Evolutionary conservation across 805 yeast genomes (phyloP).

Genomic region (Pichia membranifaciens): DNA sequence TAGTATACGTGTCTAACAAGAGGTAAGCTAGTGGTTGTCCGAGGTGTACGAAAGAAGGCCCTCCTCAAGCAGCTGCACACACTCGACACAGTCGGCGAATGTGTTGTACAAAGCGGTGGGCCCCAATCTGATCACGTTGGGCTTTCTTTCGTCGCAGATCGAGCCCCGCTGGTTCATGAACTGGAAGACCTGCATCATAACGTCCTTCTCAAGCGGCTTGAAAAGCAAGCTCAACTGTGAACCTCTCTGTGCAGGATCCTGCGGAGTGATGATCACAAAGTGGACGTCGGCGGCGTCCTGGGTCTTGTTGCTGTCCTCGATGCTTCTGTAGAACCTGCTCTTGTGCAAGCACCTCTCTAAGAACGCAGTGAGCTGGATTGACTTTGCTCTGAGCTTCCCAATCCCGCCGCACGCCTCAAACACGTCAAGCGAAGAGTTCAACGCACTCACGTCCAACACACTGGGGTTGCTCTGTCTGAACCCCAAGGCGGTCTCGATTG

Average conservation of each 20-base stretch:
- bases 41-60: slow-evolving; percentile 16
- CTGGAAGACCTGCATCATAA: slow-evolving; percentile 57
- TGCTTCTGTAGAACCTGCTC: slow-evolving; percentile 41
- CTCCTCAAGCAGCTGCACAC: slow-evolving; percentile 40
- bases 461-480: slow-evolving; percentile 89
- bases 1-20: no score
- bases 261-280: slow-evolving; percentile 74
- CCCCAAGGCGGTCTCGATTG: slow-evolving; percentile 81
- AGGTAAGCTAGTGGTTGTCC: no score
- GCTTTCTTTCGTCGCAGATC: slow-evolving; percentile 83
- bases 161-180: slow-evolving; percentile 53
- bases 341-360: slow-evolving; percentile 42
- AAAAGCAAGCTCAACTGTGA: slow-evolving; percentile 78
- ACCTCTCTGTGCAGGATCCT: slow-evolving; percentile 55
- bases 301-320: slow-evolving; percentile 19
- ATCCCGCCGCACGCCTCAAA: slow-evolving; percentile 63
- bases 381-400: slow-evolving; percentile 45
- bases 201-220: slow-evolving; percentile 38
- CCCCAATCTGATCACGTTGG: slow-evolving; percentile 84
- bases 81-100: slow-evolving; percentile 52
- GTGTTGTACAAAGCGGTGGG: slow-evolving; percentile 83
- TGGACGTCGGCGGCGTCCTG: slow-evolving; percentile 17
- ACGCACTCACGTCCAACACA: slow-evolving; percentile 74
- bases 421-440: slow-evolving; percentile 59
- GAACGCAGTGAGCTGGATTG: slow-evolving; percentile 51